Base-by-base conservation (phyloP, 164 flowering plant genomes). In the Paratinospora sagittata region DNA sequence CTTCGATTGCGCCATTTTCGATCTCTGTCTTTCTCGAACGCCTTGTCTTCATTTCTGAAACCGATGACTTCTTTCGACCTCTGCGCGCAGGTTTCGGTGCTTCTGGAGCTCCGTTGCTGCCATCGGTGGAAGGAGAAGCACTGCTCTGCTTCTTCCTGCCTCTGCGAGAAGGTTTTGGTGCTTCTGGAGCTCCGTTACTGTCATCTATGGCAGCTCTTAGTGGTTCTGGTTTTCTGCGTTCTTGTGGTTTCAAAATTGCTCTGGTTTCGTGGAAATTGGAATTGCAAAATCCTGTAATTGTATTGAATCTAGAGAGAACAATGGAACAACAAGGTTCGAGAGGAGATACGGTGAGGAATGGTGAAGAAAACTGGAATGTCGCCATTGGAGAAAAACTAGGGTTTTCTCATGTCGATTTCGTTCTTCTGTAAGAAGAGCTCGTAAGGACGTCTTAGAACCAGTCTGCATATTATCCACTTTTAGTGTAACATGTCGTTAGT, bases 121-220 rank as follows among this genome's bases (percentile, higher is more conserved):
- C 47, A 12, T 43, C 24, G 19, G 84, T 34, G 58, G 70, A 30
- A 36, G 76, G 26, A 8, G 81, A 21, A 8, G 80, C 47, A 37
- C 70, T 24, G 16, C 33, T 26, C 27, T 73, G 16, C 76, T 82
- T 84, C 58, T 82, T 85, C 39, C 86, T 74, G 63, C 85, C 84
- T 39, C 84, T 75, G 68, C 88, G 83, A 39, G 75, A 27, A 1
- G 89, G 78, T 58, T 77, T 82, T 9, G 83, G 75, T 0, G 86
- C n/a, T 62, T 83, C 84, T 19, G 65, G 16, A 23, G 80, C 82
- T 30, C 82, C 85, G 45, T 77, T 79, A 21, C 30, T 80, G 61
- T 76, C 79, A 71, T 77, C 73, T 36, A 70, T 63, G 74, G 80
- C 65, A 9, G 83, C 75, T 70, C 47, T 64, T 0, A 66, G 23